A percentile compares a stretch with the other conserved stretches of the same genome.
Conservation (phyloP, 2,329 filamentous ascomycete genomes). For the Phaeosphaeria sp. region DNA sequence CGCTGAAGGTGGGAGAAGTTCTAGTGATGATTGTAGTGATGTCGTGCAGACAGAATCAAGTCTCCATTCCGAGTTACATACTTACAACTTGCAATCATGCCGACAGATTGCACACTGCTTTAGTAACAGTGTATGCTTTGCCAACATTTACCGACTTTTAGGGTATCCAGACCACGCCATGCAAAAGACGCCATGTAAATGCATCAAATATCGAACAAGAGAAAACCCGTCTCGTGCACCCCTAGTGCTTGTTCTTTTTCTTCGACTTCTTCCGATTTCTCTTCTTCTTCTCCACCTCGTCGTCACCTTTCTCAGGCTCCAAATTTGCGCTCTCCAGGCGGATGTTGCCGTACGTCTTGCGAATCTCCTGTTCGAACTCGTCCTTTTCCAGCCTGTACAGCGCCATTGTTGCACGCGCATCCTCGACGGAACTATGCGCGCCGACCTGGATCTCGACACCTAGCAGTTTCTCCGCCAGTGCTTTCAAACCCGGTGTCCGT, state of each 20-base stretch:
- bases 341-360: constrained; percentile 63
- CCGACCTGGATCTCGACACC: constrained; percentile 67
- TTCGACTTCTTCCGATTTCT: constrained; percentile 49
- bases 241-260: constrained; percentile 38
- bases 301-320: constrained; percentile 27
- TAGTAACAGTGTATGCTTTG: background rate
- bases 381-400: constrained; percentile 84
- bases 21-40: too few relatives aligned
- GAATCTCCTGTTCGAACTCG: constrained; percentile 82
- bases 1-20: too few relatives aligned
- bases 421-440: constrained; percentile 69
- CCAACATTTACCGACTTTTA: constrained; percentile 9
- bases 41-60: background rate
- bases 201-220: constrained; percentile 7
- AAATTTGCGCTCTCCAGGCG: constrained; percentile 28
- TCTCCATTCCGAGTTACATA: background rate
- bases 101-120: background rate
- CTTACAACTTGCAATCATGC: background rate
- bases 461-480: constrained; percentile 63
- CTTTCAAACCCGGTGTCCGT: constrained; percentile 71
- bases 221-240: background rate
- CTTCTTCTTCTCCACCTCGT: constrained; percentile 34
- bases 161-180: constrained; percentile 21
- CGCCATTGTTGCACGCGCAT: constrained; percentile 89
- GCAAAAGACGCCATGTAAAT: constrained; percentile 26